phyloP scores from a whole-genome alignment of 306 rosid species.

The Rosa multiflora region DNA sequence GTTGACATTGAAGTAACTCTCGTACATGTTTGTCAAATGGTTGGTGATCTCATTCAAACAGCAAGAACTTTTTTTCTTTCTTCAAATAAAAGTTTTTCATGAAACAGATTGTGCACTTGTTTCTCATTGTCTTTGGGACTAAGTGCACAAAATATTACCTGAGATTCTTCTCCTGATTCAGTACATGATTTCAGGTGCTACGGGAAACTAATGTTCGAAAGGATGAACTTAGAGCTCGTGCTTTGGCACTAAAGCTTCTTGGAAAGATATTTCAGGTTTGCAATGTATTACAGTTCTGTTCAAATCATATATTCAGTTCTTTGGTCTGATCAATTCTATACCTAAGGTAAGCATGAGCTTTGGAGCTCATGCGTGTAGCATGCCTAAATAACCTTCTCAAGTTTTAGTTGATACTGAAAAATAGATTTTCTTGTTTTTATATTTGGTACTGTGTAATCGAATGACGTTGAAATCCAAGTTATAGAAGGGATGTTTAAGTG shows the following conservation, averaged over 20 bases:
- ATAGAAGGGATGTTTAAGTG: background rate
- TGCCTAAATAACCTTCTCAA: background rate
- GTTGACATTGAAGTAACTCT: constrained; percentile 94
- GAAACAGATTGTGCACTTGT: background rate
- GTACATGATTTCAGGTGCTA: constrained; percentile 59
- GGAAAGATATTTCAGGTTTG: constrained; percentile 82
- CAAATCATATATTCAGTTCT: constrained; percentile 5
- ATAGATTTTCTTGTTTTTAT: background rate
- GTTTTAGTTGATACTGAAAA: background rate
- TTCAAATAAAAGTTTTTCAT: background rate
- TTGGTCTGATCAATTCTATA: background rate
- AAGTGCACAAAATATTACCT: background rate
- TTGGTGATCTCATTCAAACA: constrained; percentile 37
- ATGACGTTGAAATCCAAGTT: background rate
- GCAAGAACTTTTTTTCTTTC: background rate
- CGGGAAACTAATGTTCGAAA: constrained; percentile 58
- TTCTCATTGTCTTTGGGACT: background rate
- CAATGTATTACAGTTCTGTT: background rate
- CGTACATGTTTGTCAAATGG: constrained; percentile 89
- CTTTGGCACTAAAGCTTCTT: constrained; percentile 70
- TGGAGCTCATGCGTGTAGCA: background rate
- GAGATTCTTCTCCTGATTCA: constrained; percentile 14
- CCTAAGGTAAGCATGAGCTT: background rate
- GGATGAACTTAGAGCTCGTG: constrained; percentile 89
- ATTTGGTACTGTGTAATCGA: background rate